Evolutionary conservation across 75 land plant species (phyloP).

Genomic region (Cupressus sempervirens): DNA sequence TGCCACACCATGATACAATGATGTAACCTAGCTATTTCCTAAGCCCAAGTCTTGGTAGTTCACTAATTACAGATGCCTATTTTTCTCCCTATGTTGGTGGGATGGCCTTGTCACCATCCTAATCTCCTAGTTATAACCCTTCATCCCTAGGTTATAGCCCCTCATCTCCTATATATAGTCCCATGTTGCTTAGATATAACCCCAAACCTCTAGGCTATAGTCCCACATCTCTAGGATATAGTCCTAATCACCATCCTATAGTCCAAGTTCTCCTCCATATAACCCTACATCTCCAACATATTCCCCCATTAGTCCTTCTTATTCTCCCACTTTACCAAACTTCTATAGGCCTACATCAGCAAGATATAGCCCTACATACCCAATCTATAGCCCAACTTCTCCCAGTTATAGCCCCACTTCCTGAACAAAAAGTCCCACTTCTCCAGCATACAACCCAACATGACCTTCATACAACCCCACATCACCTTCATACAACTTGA

Average conservation of each 20-base stretch:
- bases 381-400: constrained; percentile 77
- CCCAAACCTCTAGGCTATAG: constrained; percentile 89
- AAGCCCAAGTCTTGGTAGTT: constrained; percentile 67
- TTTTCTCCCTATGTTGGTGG: constrained; percentile 96
- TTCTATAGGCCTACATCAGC: constrained; percentile 68
- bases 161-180: constrained; percentile 78
- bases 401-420: constrained; percentile 85
- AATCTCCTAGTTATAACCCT: constrained; percentile 45
- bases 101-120: constrained; percentile 84
- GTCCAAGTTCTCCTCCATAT: constrained; percentile 47
- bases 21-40: constrained; percentile 73
- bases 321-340: constrained; percentile 66
- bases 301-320: constrained; percentile 57
- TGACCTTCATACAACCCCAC: constrained; percentile 72
- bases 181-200: constrained; percentile 82
- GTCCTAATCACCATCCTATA: constrained; percentile 58
- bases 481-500: constrained; percentile 76
- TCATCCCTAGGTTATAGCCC: constrained; percentile 59
- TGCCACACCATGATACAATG: constrained; percentile 86
- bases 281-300: constrained; percentile 39
- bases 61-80: constrained; percentile 79
- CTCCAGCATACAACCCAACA: constrained; percentile 64
- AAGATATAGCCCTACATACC: constrained; percentile 66
- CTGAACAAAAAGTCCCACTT: constrained; percentile 57
- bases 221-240: constrained; percentile 26